Evolutionary conservation across 1,284 basidiomycete genomes (phyloP).

Genomic region (Microbotryomycetes sp.): DNA sequence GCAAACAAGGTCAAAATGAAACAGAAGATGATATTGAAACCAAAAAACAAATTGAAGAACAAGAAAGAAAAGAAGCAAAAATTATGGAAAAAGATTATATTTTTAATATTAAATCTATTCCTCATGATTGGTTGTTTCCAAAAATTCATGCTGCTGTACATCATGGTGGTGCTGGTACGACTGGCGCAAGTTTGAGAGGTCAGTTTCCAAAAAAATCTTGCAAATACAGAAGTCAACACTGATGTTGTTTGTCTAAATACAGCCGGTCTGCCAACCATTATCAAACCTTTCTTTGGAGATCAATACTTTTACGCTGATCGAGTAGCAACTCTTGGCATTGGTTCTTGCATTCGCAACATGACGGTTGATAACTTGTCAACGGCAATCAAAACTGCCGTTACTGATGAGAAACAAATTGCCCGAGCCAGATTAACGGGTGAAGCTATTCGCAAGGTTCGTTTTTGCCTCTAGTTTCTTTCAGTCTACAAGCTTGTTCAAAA

Average conservation of each 20-base stretch:
- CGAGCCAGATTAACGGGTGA: constrained; percentile 76
- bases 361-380: constrained; percentile 68
- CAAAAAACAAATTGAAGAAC: constrained; percentile 29
- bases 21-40: constrained; percentile 48
- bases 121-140: constrained; percentile 95
- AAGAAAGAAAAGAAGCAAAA: constrained; percentile 32
- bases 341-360: constrained; percentile 62
- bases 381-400: constrained; percentile 73
- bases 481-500: background rate
- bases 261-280: constrained; percentile 89
- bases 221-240: no score
- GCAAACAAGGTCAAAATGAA: no score
- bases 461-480: background rate
- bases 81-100: constrained; percentile 29
- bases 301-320: constrained; percentile 95
- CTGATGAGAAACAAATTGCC: constrained; percentile 76
- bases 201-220: no score
- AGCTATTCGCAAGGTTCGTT: constrained; percentile 59
- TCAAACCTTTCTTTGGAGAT: constrained; percentile 94
- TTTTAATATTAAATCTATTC: constrained; percentile 66
- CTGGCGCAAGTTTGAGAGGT: constrained; percentile 86
- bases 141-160: constrained; percentile 93
- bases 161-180: constrained; percentile 94
- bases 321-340: constrained; percentile 86
- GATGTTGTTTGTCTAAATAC: constrained; percentile 37